Evolutionary conservation across 2,329 filamentous ascomycete species (phyloP).

Genomic region (Phyllosticta citribraziliensis): DNA sequence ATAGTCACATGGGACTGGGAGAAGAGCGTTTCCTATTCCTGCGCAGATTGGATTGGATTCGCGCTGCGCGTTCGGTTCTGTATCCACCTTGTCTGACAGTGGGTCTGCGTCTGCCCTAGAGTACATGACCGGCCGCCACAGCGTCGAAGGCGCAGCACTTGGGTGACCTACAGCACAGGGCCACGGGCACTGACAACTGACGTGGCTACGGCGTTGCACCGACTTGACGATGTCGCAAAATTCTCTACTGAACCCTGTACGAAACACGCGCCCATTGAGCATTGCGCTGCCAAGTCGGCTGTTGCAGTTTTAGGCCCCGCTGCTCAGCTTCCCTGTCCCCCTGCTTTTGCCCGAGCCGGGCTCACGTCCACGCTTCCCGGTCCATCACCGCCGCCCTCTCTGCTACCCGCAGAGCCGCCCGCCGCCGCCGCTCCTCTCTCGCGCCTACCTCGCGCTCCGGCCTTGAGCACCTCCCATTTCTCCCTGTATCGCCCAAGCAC

Average conservation of each 20-base stretch:
- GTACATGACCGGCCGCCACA: neutral
- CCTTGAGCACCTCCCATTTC: slow-evolving; percentile 60
- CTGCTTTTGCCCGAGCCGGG: neutral
- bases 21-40: neutral
- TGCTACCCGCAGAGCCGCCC: neutral
- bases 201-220: neutral
- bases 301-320: neutral
- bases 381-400: neutral
- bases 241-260: neutral
- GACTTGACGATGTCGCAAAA: neutral
- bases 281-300: neutral
- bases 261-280: neutral
- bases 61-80: neutral
- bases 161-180: too few relatives aligned
- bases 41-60: neutral
- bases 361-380: neutral
- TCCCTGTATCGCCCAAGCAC: slow-evolving; percentile 50
- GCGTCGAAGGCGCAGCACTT: neutral
- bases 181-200: neutral
- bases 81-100: neutral
- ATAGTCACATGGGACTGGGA: neutral
- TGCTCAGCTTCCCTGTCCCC: neutral
- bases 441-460: slow-evolving; percentile 40
- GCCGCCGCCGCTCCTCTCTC: slow-evolving; percentile 4
- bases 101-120: neutral